Evolutionary conservation across 2,329 filamentous ascomycete species (phyloP).

Genomic region (Cercospora janseana): DNA sequence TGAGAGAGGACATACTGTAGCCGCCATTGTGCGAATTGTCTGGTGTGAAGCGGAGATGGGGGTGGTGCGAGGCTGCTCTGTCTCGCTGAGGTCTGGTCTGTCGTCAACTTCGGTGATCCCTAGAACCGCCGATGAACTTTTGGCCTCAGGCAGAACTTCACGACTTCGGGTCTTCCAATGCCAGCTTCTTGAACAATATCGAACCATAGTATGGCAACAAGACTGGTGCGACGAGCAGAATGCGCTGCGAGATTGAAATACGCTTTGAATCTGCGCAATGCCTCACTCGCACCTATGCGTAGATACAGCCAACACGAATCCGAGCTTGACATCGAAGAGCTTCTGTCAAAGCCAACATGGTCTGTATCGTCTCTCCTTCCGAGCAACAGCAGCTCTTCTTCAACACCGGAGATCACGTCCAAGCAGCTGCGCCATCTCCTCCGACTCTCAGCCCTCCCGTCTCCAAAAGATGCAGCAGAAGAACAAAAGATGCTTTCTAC

Average conservation of each 20-base stretch:
- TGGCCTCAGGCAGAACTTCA: not conserved
- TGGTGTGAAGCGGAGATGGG: not conserved
- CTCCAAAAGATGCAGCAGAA: conserved; percentile 60
- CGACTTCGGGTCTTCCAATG: conserved; percentile 4
- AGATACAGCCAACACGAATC: conserved; percentile 1
- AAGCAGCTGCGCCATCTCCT: conserved; percentile 78
- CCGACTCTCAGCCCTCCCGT: conserved; percentile 81
- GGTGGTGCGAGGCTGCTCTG: conserved; percentile 1
- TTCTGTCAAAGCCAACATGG: conserved; percentile 73
- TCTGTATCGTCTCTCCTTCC: conserved; percentile 75
- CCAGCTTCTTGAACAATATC: not conserved
- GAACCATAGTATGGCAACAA: not conserved
- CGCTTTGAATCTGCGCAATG: not conserved
- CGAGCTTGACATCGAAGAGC: conserved; percentile 36
- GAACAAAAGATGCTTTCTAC: conserved; percentile 70
- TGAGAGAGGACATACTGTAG: conserved; percentile 30
- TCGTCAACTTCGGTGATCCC: conserved; percentile 9
- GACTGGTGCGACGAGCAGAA: not conserved
- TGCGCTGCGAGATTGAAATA: not conserved
- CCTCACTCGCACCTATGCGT: not conserved
- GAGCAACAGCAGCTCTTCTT: conserved; percentile 31
- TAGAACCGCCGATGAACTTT: not conserved
- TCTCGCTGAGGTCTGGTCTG: conserved; percentile 1
- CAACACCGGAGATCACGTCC: conserved; percentile 54
- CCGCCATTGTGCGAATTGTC: conserved; percentile 33